A percentile compares a stretch with the other conserved stretches of the same genome.
Conservation (phyloP, 371 early-diverging fungal genomes). For the Actinomortierella wolfii region DNA sequence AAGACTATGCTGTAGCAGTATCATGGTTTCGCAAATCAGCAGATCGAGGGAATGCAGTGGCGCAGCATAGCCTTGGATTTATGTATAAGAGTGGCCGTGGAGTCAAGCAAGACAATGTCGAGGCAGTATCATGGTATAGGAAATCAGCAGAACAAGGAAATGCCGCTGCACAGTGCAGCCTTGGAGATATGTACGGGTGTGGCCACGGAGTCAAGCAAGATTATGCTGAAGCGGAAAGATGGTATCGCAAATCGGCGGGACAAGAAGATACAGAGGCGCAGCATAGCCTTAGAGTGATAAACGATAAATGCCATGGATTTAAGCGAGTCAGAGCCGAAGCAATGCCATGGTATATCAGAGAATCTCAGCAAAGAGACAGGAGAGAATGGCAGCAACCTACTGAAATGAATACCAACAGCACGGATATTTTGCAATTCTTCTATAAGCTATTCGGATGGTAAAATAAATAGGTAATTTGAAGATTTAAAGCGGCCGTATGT, state of each 20-base stretch:
- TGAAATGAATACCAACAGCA: no score
- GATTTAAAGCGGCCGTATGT: no score
- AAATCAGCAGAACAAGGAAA: conserved; percentile 77
- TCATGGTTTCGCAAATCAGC: conserved; percentile 73
- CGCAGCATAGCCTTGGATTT: conserved; percentile 83
- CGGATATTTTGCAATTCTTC: no score
- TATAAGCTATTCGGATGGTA: no score
- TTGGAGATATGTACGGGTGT: conserved; percentile 85
- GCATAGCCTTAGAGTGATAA: conserved; percentile 76
- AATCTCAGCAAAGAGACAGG: conserved; percentile 73
- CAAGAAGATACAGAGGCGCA: conserved; percentile 61
- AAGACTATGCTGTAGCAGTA: conserved; percentile 68
- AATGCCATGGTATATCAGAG: conserved; percentile 82
- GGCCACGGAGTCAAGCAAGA: conserved; percentile 76
- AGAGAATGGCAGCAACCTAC: no score
- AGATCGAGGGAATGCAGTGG: conserved; percentile 66
- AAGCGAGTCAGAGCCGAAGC: conserved; percentile 62
- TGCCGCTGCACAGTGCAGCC: conserved; percentile 78
- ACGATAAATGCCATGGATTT: conserved; percentile 82
- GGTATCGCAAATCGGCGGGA: conserved; percentile 75
- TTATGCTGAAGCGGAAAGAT: conserved; percentile 64
- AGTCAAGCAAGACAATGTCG: conserved; percentile 60
- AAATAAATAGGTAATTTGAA: no score
- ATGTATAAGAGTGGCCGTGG: conserved; percentile 87
- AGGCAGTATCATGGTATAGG: conserved; percentile 76